Conservation (phyloP, 768 basidiomycete genomes). For the Tubosaeta brunneosetosa region DNA sequence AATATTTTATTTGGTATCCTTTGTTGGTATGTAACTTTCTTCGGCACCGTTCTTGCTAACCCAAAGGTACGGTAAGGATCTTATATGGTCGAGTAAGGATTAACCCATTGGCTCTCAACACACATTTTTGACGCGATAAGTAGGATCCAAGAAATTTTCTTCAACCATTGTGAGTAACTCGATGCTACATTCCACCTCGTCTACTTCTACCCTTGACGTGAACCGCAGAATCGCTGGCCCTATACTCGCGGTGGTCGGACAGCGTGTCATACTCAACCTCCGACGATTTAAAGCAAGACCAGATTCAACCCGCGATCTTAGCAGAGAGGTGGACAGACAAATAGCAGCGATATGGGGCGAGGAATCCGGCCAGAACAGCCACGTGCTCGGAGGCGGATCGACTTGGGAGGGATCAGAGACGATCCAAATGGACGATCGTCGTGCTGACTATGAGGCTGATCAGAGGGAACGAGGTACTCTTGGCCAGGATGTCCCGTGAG, state of each 20-base stretch:
- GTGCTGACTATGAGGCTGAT: no score
- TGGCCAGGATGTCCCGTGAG: no score
- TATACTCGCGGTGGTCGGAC: conserved; percentile 6
- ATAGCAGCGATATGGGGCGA: no score
- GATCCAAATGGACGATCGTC: no score
- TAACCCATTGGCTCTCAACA: no score
- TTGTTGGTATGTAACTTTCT: conserved; percentile 16
- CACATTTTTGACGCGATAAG: not conserved
- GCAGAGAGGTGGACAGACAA: no score
- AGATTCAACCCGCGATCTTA: no score
- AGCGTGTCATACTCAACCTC: not conserved
- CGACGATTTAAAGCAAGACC: no score
- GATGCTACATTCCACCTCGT: not conserved
- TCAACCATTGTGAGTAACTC: not conserved
- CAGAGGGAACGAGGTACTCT: no score
- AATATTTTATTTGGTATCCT: conserved; percentile 8
- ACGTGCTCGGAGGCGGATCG: not conserved
- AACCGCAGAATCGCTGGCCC: not conserved
- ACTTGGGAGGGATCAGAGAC: no score
- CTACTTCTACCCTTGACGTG: not conserved
- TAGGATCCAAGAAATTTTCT: conserved; percentile 2
- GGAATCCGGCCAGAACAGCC: no score
- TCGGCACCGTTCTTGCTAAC: not conserved
- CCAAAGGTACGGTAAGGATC: conserved; percentile 2
- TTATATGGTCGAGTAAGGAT: conserved; percentile 8